phyloP scores from a whole-genome alignment of 345 rosid genomes.

The Gossypium turneri region DNA sequence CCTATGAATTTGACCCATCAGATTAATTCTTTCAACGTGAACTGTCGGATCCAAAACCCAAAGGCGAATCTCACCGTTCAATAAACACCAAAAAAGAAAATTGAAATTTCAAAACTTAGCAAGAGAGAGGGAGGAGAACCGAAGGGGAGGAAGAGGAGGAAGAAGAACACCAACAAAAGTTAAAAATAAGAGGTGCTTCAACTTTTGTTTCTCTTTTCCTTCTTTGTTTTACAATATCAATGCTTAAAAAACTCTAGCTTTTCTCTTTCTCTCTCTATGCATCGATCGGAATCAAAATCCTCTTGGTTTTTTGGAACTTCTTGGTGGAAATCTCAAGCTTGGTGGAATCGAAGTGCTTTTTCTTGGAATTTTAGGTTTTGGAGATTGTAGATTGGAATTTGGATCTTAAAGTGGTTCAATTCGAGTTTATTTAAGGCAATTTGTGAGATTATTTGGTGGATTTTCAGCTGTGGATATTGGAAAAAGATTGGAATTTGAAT shows the following conservation, averaged over 20 bases:
- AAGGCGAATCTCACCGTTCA: conserved; percentile 56
- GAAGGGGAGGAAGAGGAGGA: conserved; percentile 31
- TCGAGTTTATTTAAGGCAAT: conserved; percentile 32
- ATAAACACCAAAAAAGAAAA: conserved; percentile 33
- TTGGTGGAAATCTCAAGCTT: conserved; percentile 37
- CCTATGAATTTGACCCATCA: conserved; percentile 55
- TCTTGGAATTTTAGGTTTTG: conserved; percentile 29
- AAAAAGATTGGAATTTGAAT: conserved; percentile 22
- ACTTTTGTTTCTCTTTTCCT: not conserved
- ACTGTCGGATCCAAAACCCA: conserved; percentile 40
- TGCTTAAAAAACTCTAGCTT: not conserved
- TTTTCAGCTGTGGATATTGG: conserved; percentile 11
- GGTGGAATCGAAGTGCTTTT: conserved; percentile 25
- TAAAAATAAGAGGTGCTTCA: not conserved
- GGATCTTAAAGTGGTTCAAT: conserved; percentile 47
- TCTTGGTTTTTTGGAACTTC: not conserved
- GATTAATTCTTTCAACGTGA: conserved; percentile 24
- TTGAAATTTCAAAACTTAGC: conserved; percentile 85
- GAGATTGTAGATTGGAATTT: conserved; percentile 16
- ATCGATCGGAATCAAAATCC: conserved; percentile 32
- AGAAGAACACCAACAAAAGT: conserved; percentile 17
- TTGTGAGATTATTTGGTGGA: conserved; percentile 19
- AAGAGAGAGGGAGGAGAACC: conserved; percentile 83
- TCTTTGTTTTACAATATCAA: not conserved
- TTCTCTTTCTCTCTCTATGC: conserved; percentile 23